A percentile compares a stretch with the other conserved stretches of the same genome.
Evolutionary conservation across 345 rosid species (phyloP).

Genomic region (Citrus medica): DNA sequence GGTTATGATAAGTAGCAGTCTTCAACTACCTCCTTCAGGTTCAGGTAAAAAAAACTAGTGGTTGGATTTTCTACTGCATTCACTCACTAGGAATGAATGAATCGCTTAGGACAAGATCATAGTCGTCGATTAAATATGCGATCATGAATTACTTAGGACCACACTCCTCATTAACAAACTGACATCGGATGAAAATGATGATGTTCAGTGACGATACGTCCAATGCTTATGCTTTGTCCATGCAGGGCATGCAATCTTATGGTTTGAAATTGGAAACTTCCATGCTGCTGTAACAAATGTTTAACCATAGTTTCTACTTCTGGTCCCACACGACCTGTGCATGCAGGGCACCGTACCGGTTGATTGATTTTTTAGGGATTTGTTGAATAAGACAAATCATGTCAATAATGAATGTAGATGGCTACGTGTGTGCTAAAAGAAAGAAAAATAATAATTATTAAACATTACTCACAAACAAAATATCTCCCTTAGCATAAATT

Average conservation of each 20-base stretch:
- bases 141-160: neutral
- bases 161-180: neutral
- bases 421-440: no score
- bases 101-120: neutral
- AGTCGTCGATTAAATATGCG: neutral
- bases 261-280: neutral
- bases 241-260: constrained; percentile 15
- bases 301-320: neutral
- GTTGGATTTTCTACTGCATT: neutral
- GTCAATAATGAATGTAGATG: neutral
- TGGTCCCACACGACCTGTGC: constrained; percentile 9
- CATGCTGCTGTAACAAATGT: neutral
- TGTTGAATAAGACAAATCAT: neutral
- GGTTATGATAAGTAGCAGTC: neutral
- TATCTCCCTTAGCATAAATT: no score
- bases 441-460: no score
- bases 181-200: neutral
- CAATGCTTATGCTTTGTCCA: neutral
- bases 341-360: no score
- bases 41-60: constrained; percentile 32
- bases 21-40: constrained; percentile 42
- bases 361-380: neutral
- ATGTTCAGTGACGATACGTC: neutral
- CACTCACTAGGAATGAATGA: neutral
- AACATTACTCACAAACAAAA: no score